Percentiles rank a stretch among this genome's conserved stretches.
Conservation (phyloP, 2,329 filamentous ascomycete genomes). For the Rutstroemia sp. region DNA sequence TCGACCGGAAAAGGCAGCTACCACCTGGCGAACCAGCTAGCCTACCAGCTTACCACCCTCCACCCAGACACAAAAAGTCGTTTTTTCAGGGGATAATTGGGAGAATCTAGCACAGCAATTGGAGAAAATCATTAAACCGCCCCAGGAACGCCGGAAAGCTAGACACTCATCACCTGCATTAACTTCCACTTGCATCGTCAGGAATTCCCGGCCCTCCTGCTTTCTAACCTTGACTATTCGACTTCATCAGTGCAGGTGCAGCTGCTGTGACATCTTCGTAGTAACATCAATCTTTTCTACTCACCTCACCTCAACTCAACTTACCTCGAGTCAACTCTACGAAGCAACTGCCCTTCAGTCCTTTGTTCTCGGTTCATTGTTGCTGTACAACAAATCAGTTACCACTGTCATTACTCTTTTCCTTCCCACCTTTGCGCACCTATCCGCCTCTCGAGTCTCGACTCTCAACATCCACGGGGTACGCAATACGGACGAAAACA, state of each 20-base stretch:
- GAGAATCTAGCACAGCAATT: neutral
- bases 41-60: too few species aligned
- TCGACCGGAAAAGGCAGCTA: neutral
- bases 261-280: too few species aligned
- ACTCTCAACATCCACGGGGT: too few species aligned
- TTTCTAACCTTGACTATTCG: too few species aligned
- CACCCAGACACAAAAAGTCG: too few species aligned
- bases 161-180: too few species aligned
- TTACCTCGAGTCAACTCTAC: neutral
- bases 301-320: neutral
- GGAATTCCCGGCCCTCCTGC: too few species aligned
- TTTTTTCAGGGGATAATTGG: neutral
- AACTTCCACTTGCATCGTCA: too few species aligned
- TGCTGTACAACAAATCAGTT: conserved; percentile 10
- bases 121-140: neutral
- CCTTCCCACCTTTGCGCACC: neutral
- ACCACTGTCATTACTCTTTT: conserved; percentile 3
- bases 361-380: conserved; percentile 2
- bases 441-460: neutral
- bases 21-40: neutral
- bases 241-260: too few species aligned
- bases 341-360: neutral
- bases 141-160: too few species aligned
- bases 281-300: neutral
- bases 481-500: neutral